Base-by-base conservation (phyloP, 129 eudicot species). In the Chrysanthemum makinoi region DNA sequence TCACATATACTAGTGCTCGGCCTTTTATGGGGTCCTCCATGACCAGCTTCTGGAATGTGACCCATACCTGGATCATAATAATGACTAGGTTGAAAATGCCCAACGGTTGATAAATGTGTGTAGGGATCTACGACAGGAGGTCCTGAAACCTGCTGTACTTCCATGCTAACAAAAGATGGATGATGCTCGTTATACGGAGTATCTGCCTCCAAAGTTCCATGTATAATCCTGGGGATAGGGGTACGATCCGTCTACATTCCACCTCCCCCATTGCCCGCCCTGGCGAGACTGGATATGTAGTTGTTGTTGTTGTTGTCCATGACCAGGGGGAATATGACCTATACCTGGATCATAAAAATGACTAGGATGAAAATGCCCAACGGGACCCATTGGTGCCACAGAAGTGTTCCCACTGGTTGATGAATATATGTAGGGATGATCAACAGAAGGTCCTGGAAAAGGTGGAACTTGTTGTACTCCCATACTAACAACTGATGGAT, bases 21-120 rank as follows among this genome's bases (percentile, higher is more conserved):
- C 35, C 86, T 82, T 69, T 82, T 82, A 69, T 11, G 44, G 43
- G 75, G 49, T 48, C 66, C 46, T 69, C 50, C 67, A 39, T 24
- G 44, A 58, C 53, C 72, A 43, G 61, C 59, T 60, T 13, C 69
- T 53, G 55, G 2, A 72, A 18, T 13, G 47, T 68, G 57, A 69
- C 72, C 80, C 17, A 33, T 39, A 49, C 51, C 3, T 30, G 64
- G 73, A 57, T 68, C 35, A 50, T 51, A 22, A 68, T 70, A 57
- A 56, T 65, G 65, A 65, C 61, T 68, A 30, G 73, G 10, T 68
- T 82, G 75, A 57, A 55, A 22, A 47, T 54, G 76, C 49, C 68
- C 52, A 63, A 15, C 16, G 53, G 65, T 71, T 56, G 80, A 66
- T 33, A 58, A 18, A 28, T 24, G 64, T 55, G 60, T 22, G 57